A percentile compares a stretch with the other conserved stretches of the same genome.
phyloP scores from a whole-genome alignment of 495 filamentous ascomycete genomes.

The Haplographium delicatum region DNA sequence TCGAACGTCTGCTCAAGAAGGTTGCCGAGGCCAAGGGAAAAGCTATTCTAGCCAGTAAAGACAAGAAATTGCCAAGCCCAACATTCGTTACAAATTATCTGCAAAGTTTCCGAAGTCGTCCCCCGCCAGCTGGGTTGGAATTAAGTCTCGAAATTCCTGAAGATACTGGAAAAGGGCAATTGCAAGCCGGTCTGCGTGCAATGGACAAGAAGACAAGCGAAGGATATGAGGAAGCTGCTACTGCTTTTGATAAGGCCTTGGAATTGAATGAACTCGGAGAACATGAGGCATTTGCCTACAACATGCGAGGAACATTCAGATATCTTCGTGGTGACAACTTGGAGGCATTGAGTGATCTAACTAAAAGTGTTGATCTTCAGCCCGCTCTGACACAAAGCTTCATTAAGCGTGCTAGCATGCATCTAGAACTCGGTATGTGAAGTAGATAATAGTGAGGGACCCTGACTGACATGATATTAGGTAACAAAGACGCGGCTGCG shows the following conservation, averaged over 20 bases:
- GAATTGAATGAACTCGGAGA: conserved; percentile 71
- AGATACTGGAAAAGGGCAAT: conserved; percentile 73
- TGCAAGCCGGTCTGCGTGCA: conserved; percentile 73
- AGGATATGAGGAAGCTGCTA: conserved; percentile 80
- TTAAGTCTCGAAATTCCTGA: conserved; percentile 70
- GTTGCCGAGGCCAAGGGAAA: conserved; percentile 91
- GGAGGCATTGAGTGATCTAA: conserved; percentile 75
- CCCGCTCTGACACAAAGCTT: conserved; percentile 89
- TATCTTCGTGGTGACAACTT: conserved; percentile 85
- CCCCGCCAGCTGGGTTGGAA: conserved; percentile 76
- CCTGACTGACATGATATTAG: conserved; percentile 40
- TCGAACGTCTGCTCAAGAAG: conserved; percentile 93
- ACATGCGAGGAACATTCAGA: conserved; percentile 92
- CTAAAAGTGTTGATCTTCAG: conserved; percentile 85
- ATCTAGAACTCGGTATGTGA: conserved; percentile 81
- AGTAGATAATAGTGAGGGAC: not conserved
- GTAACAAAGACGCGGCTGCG: conserved; percentile 78
- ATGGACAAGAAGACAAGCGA: conserved; percentile 83
- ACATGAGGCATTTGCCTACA: conserved; percentile 85
- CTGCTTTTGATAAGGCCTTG: conserved; percentile 81
- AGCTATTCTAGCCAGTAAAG: conserved; percentile 71
- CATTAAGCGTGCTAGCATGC: conserved; percentile 98
- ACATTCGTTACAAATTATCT: conserved; percentile 98
- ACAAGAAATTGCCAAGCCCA: conserved; percentile 76
- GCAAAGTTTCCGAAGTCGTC: conserved; percentile 85